Evolutionary conservation across 208 protist genomes (phyloP), one percentile per base, ranked within the genome.

Genomic region (Trypanosoma scelopori): DNA sequence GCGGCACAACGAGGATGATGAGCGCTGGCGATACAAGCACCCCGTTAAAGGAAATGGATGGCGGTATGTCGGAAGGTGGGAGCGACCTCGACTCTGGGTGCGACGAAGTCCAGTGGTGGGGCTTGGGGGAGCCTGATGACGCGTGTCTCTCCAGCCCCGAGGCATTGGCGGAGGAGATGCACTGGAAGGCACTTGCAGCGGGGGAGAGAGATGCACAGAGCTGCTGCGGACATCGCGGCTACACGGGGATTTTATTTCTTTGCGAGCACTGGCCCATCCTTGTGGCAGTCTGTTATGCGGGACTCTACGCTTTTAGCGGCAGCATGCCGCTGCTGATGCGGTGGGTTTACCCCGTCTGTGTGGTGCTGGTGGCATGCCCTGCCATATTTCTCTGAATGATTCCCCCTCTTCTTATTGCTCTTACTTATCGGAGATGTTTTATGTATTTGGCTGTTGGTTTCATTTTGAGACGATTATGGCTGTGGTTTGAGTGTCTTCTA

Each of bases 131-230:
- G 2, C 74, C 74, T 4, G 85, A 91, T 45, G 85, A 91, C 48
- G 63, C 85, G 20, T 91, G 85, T 69, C 68, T 91, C 25, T 55
- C 83, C 64, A 87, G 81, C 57, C 73, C 85, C 0, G 85, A 85
- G 64, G 85, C 85, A 0, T 28, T 62, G 0, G 69, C 49, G 5
- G 82, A 79, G 53, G 81, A 87, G 56, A 62, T 58, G 28, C 63
- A 60, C 6, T 74, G 58, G 65, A 52, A 67, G 43, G 22, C 12
- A 37, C 42, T 42, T 15, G 47, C 42, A 20, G 52, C 1, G 7
- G 35, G 55, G 42, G 18, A 63, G 58, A 25, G 39, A 59, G 46
- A 0, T 1, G 15, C 16, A 1, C 43, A 41, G 16, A 32, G 15
- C 12, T 11, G 35, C 15, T 35, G 58, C 48, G 51, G 20, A 9